Conservation (phyloP, 768 basidiomycete species). For the Phallus indusiatus region DNA sequence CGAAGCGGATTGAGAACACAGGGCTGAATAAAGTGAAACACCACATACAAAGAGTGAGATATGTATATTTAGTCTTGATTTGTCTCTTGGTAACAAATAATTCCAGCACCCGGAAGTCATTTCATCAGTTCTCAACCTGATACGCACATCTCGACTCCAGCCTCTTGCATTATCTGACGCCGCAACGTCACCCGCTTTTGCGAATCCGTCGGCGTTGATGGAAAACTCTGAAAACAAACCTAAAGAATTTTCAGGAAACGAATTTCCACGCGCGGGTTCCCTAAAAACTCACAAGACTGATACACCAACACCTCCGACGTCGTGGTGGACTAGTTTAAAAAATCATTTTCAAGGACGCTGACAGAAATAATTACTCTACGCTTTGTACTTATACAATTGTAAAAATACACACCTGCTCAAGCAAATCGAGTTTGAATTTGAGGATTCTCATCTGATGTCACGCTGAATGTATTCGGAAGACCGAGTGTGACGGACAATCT, state of each 20-base stretch:
- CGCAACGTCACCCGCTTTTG: background rate
- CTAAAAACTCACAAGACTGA: background rate
- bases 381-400: background rate
- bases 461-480: background rate
- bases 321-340: background rate
- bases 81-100: constrained; percentile 11
- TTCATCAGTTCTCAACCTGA: constrained; percentile 64
- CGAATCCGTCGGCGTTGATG: background rate
- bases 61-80: constrained; percentile 1
- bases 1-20: constrained; percentile 78
- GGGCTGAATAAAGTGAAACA: constrained; percentile 79
- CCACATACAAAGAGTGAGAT: constrained; percentile 73
- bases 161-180: constrained; percentile 24
- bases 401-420: background rate
- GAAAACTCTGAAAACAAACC: background rate
- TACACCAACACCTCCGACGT: background rate
- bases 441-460: background rate
- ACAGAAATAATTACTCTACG: background rate
- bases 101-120: constrained; percentile 79
- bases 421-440: background rate
- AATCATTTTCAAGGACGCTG: background rate
- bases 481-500: background rate
- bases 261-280: background rate
- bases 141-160: constrained; percentile 68
- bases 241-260: background rate